phyloP scores from a whole-genome alignment of 495 filamentous ascomycete genomes.

The Hyaloscypha hepaticicola region DNA sequence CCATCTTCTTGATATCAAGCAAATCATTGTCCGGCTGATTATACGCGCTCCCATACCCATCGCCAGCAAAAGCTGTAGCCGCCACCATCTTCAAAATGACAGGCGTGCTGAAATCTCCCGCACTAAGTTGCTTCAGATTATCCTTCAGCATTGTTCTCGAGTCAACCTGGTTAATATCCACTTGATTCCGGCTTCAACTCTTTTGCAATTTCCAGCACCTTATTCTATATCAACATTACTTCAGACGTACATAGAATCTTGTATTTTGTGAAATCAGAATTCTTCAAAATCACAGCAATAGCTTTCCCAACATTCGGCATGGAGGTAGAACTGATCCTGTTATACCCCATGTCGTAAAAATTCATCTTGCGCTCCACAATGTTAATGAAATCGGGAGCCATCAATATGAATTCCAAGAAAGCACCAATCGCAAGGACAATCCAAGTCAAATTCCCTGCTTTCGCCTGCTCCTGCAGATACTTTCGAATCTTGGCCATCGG shows the following conservation, averaged over 20 bases:
- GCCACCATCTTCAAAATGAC: constrained; percentile 29
- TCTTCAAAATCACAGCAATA: constrained; percentile 42
- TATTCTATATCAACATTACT: constrained; percentile 40
- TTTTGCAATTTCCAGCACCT: constrained; percentile 41
- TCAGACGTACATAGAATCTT: constrained; percentile 43
- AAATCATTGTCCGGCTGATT: constrained; percentile 40
- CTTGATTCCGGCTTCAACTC: constrained; percentile 38
- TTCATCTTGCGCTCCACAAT: constrained; percentile 27
- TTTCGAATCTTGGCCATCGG: constrained; percentile 22
- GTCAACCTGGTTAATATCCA: constrained; percentile 31
- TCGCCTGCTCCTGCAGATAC: constrained; percentile 22
- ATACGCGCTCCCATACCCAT: constrained; percentile 43
- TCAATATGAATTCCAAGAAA: constrained; percentile 26
- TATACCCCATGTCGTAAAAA: constrained; percentile 43
- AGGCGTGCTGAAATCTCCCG: constrained; percentile 25
- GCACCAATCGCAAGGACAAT: constrained; percentile 23
- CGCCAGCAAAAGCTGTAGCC: constrained; percentile 43
- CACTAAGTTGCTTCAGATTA: constrained; percentile 25
- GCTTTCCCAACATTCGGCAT: constrained; percentile 43
- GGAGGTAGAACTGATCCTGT: constrained; percentile 41
- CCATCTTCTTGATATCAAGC: constrained; percentile 36
- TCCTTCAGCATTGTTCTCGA: constrained; percentile 36
- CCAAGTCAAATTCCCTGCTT: constrained; percentile 25
- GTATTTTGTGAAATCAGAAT: constrained; percentile 51
- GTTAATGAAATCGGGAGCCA: constrained; percentile 17